phyloP scores from a whole-genome alignment of 257 asterid species.

The Solanum chaucha region DNA sequence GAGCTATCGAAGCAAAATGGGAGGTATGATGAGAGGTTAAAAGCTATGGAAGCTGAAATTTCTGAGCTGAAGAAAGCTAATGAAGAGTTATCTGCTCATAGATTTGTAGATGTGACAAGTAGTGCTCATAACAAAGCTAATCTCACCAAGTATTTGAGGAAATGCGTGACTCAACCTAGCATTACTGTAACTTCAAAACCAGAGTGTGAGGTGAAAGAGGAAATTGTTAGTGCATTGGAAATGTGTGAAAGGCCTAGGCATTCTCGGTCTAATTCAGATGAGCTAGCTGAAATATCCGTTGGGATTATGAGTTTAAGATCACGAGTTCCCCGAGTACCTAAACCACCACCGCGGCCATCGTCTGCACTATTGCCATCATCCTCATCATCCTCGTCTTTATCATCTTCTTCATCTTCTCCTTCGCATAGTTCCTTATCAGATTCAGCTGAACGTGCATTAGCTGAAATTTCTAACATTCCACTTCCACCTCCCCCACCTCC shows the following conservation, averaged over 20 bases:
- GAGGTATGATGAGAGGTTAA: conserved; percentile 43
- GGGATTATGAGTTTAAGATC: conserved; percentile 35
- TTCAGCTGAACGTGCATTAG: conserved; percentile 62
- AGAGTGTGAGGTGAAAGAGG: conserved; percentile 41
- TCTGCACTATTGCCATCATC: conserved; percentile 33
- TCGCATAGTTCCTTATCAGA: conserved; percentile 46
- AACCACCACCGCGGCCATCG: conserved; percentile 87
- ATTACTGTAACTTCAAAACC: conserved; percentile 4
- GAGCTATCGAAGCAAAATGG: conserved; percentile 49
- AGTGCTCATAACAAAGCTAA: conserved; percentile 14
- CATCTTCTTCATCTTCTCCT: conserved; percentile 49
- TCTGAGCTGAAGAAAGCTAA: conserved; percentile 37
- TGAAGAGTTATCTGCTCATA: conserved; percentile 42
- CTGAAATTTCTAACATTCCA: conserved; percentile 49
- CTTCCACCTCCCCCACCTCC: conserved; percentile 40
- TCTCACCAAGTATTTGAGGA: conserved; percentile 32
- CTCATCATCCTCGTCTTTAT: conserved; percentile 7
- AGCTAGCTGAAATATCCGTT: conserved; percentile 40
- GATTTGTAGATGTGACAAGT: conserved; percentile 27
- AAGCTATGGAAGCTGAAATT: conserved; percentile 39
- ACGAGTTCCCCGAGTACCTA: conserved; percentile 76
- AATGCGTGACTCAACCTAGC: conserved; percentile 28
- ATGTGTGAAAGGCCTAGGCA: conserved; percentile 28
- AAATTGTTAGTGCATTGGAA: conserved; percentile 8
- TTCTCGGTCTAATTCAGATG: conserved; percentile 43